Percentiles rank a stretch among this genome's conserved stretches.
phyloP scores from a whole-genome alignment of 257 asterid genomes.

The Anisodus acutangulus region DNA sequence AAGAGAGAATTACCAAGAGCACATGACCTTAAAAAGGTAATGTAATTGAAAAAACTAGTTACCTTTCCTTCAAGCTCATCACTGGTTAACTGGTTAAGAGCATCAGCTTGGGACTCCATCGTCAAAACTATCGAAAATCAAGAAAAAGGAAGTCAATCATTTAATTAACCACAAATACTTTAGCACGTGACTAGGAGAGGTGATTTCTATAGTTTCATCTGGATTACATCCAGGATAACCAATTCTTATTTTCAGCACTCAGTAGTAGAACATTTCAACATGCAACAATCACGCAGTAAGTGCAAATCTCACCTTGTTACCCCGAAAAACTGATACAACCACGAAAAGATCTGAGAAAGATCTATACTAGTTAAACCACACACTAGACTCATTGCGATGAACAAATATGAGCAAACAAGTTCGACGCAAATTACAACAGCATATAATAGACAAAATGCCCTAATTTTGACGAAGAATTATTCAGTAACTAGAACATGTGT shows the following conservation, averaged over 20 bases:
- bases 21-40: neutral
- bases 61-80: slow-evolving; percentile 99
- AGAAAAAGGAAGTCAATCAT: slow-evolving; percentile 30
- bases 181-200: neutral
- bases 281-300: neutral
- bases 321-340: neutral
- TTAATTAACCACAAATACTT: slow-evolving; percentile 2
- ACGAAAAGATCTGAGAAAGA: neutral
- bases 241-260: neutral
- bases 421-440: too few species aligned
- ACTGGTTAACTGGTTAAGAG: slow-evolving; percentile 70
- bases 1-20: neutral
- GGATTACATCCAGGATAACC: neutral
- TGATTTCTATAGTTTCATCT: slow-evolving; percentile 6
- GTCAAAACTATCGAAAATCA: slow-evolving; percentile 63
- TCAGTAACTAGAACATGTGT: neutral
- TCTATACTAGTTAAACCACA: neutral
- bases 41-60: slow-evolving; percentile 8
- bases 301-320: neutral
- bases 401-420: too few species aligned
- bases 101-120: slow-evolving; percentile 96
- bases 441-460: neutral
- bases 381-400: too few species aligned
- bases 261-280: neutral
- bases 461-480: neutral